Conservation (phyloP, 1,284 basidiomycete species). For the Boletus albobrunnescens region DNA sequence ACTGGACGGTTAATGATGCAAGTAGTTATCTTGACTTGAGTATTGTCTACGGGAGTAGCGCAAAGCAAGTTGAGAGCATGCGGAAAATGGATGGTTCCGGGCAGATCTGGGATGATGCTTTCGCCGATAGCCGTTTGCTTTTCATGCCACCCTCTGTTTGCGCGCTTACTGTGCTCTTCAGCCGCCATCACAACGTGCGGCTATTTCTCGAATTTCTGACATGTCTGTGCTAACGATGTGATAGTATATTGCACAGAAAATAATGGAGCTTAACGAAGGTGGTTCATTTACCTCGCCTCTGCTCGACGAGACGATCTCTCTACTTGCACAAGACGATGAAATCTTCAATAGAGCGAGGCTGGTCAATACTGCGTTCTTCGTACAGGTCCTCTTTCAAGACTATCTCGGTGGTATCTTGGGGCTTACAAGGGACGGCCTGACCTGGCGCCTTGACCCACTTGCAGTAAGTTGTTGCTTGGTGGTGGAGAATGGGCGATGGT, state of each 20-base stretch:
- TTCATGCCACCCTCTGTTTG: constrained; percentile 72
- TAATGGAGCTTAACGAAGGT: constrained; percentile 67
- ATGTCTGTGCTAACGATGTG: constrained; percentile 4
- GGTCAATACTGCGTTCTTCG: constrained; percentile 72
- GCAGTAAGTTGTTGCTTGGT: constrained; percentile 31
- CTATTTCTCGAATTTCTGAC: background rate
- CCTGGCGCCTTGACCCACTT: constrained; percentile 48
- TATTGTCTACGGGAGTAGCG: constrained; percentile 66
- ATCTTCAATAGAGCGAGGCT: constrained; percentile 73
- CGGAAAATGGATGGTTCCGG: constrained; percentile 63
- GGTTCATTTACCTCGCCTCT: constrained; percentile 36
- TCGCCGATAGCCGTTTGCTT: constrained; percentile 64
- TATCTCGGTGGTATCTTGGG: constrained; percentile 64
- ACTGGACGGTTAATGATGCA: constrained; percentile 60
- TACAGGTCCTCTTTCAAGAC: constrained; percentile 60
- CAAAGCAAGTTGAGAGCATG: constrained; percentile 47
- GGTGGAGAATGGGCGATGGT: background rate
- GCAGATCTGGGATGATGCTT: constrained; percentile 61
- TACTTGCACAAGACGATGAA: constrained; percentile 59
- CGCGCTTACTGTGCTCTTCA: constrained; percentile 66
- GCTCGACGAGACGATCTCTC: constrained; percentile 30
- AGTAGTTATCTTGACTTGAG: constrained; percentile 78
- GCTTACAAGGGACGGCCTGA: constrained; percentile 41
- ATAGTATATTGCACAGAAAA: constrained; percentile 67
- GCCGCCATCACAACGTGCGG: constrained; percentile 71